Conservation (phyloP, 371 early-diverging fungal genomes). For the Circinella minor region DNA sequence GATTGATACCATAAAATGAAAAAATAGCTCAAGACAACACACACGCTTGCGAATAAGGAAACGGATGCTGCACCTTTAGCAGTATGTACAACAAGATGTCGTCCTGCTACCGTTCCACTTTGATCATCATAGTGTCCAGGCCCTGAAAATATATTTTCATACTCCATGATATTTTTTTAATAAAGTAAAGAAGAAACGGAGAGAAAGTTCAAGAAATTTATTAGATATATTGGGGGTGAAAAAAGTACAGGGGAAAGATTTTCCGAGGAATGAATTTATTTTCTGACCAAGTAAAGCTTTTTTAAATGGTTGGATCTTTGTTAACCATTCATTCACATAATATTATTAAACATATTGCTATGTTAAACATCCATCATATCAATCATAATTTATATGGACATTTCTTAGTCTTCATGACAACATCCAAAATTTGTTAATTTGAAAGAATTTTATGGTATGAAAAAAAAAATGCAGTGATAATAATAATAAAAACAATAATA, state of each 20-base stretch:
- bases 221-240: background rate
- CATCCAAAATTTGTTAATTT: background rate
- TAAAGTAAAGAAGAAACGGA: background rate
- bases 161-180: background rate
- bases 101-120: background rate
- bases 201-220: background rate
- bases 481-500: background rate
- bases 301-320: no score
- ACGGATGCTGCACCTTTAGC: background rate
- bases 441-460: background rate
- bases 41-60: constrained; percentile 21
- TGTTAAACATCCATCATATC: no score
- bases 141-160: no score
- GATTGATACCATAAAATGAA: constrained; percentile 30
- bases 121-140: background rate
- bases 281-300: background rate
- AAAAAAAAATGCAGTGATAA: background rate
- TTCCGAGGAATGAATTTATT: constrained; percentile 5
- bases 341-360: no score
- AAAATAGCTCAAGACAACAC: constrained; percentile 24
- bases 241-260: background rate
- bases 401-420: no score
- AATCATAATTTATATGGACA: no score
- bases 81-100: background rate
- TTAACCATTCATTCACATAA: no score